phyloP scores from a whole-genome alignment of 75 land plant genomes.

The Isoetes taiwanensis region DNA sequence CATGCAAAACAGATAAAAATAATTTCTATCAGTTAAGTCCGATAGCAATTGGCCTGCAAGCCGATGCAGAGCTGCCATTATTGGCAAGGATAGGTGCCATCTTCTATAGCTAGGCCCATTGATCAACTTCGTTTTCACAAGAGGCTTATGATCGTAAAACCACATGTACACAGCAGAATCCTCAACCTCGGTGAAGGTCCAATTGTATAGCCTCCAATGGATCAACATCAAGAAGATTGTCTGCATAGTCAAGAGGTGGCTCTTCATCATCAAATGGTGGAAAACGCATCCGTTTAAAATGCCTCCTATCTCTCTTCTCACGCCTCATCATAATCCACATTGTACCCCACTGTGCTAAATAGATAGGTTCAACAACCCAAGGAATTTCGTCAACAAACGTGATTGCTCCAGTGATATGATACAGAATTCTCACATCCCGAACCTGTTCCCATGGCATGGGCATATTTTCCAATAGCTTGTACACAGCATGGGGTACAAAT shows the following conservation, averaged over 20 bases:
- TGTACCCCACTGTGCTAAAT: conserved; percentile 7
- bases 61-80: neutral
- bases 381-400: conserved; percentile 5
- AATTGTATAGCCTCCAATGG: conserved; percentile 1
- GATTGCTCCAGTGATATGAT: conserved; percentile 2
- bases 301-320: conserved; percentile 6
- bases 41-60: conserved; percentile 5
- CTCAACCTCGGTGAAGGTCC: neutral
- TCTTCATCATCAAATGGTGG: conserved; percentile 7
- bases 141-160: conserved; percentile 6
- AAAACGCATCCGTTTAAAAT: conserved; percentile 1
- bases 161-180: conserved; percentile 1
- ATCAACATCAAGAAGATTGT: conserved; percentile 4
- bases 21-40: conserved; percentile 2
- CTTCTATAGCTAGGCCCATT: conserved; percentile 1
- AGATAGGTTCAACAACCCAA: conserved; percentile 6
- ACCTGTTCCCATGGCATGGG: conserved; percentile 10
- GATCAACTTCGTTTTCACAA: conserved; percentile 2
- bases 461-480: conserved; percentile 5
- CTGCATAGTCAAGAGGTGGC: conserved; percentile 6
- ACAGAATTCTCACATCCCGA: conserved; percentile 1
- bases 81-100: conserved; percentile 1
- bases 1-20: conserved; percentile 3
- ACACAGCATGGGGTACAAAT: conserved; percentile 6
- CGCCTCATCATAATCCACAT: conserved; percentile 8